Conservation (phyloP, 2,329 filamentous ascomycete species). For the Talaromyces sp. region DNA sequence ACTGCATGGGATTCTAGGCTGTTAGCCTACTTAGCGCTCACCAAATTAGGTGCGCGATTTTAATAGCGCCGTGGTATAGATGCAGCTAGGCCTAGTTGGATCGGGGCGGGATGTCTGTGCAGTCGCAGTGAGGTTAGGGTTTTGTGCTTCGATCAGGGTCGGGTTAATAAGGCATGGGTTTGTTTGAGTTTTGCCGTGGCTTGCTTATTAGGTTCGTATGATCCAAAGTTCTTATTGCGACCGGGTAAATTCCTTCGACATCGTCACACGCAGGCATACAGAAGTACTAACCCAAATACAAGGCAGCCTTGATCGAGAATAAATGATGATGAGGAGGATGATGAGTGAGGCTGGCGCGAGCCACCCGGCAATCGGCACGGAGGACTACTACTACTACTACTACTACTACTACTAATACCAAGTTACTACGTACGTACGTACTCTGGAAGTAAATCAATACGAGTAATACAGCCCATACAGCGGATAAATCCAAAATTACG, state of each 20-base stretch:
- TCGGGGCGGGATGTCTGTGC: neutral
- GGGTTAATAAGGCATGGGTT: too few species aligned
- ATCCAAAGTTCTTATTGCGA: too few species aligned
- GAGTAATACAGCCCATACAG: neutral
- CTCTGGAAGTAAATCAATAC: neutral
- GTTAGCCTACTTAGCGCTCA: neutral
- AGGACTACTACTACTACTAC: neutral
- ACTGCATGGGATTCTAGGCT: neutral
- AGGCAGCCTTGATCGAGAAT: neutral
- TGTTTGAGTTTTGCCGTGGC: too few species aligned
- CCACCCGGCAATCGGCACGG: constrained; percentile 4
- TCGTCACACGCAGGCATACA: neutral
- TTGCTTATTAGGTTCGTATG: too few species aligned
- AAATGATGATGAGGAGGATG: neutral
- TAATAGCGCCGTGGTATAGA: neutral
- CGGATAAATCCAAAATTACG: neutral
- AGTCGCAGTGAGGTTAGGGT: neutral
- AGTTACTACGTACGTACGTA: neutral
- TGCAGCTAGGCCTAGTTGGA: constrained; percentile 6
- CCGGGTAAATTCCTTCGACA: too few species aligned
- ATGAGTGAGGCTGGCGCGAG: neutral
- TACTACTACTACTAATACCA: too few species aligned
- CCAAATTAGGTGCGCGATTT: neutral
- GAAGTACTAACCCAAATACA: too few species aligned
- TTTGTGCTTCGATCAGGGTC: neutral